Evolutionary conservation across 148 eudicot genomes (phyloP), one percentile per base, ranked within the genome.

Genomic region (Dysphania ambrosioides): DNA sequence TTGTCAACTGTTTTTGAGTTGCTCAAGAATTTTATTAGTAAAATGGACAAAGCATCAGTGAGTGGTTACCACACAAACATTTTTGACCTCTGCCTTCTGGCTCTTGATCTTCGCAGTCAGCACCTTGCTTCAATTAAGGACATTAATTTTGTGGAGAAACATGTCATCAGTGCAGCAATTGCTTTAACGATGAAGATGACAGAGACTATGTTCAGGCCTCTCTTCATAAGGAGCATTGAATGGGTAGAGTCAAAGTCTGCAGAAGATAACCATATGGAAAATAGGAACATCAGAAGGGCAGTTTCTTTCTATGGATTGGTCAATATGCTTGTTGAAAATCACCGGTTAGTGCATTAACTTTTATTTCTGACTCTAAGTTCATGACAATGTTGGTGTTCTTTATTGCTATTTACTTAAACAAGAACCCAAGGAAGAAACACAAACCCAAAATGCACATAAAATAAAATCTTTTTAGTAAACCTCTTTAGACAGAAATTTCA

Each of bases 191-290:
- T 88, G 97, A 95, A 90, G 85, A 92, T 95, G 81, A 92, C 98
- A 8, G 98, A 92, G 80, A 85, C 87, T 51, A 95, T 90, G 96
- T 95, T 95, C 82, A 90, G 80, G 86, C 97, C 98, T 79, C 92
- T 95, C 66, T 92, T 95, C 81, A 79, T 92, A 63, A 85, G 83
- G 78, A 80, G 90, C 67, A 81, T 95, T 72, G 98, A 95, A 75
- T 95, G 98, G 98, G 92, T 83, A 13, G 96, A 88, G 71, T 77
- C 90, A 15, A 82, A 75, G 56, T 32, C 72, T 60, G 85, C 74
- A 64, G 88, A 79, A 68, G 79, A 56, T 73, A 86, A 82, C 62
- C 30, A 38, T 36, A 29, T 56, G 5, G 86, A 80, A 15, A 67
- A 70, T 27, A 80, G 76, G 80, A 84, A 76, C 72, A 77, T 84